These are phyloP conservation scores for Talaromyces trachyspermus DNA, from an alignment of 495 filamentous ascomycete species.

Conservation along the genomic window DNA sequence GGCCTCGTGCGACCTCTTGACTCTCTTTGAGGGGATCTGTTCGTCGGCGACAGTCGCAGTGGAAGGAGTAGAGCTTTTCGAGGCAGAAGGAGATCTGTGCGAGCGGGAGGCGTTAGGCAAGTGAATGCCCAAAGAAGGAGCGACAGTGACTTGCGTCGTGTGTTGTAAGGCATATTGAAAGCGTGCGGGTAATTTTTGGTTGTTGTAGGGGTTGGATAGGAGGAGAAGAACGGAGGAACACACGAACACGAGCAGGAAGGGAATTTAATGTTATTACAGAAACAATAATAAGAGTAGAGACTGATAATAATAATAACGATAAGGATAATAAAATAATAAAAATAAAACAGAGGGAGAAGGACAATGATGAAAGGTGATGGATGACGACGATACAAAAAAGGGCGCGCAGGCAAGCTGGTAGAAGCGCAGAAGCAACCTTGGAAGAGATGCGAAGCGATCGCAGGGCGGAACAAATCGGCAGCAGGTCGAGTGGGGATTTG, in stretches of 20 bases:
- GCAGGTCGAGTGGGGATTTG: background rate
- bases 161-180: conserved; percentile 95
- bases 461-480: conserved; percentile 9
- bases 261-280: conserved; percentile 14
- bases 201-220: background rate
- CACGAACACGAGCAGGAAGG: no score
- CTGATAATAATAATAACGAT: conserved; percentile 11
- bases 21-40: conserved; percentile 65
- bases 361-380: conserved; percentile 2
- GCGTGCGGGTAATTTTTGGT: no score
- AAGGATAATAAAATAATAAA: conserved; percentile 10
- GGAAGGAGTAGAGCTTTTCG: conserved; percentile 44
- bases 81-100: conserved; percentile 55
- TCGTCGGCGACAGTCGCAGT: conserved; percentile 38
- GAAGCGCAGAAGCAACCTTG: conserved; percentile 1
- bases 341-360: conserved; percentile 3
- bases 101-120: conserved; percentile 70
- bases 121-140: conserved; percentile 87
- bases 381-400: conserved; percentile 11
- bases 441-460: background rate
- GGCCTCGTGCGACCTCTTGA: conserved; percentile 71
- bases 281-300: conserved; percentile 3
- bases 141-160: conserved; percentile 92
- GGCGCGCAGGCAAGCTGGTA: conserved; percentile 1
- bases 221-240: background rate